These are phyloP conservation scores for Anacardium occidentale DNA, from an alignment of 345 rosid species.

Conservation along the genomic window DNA sequence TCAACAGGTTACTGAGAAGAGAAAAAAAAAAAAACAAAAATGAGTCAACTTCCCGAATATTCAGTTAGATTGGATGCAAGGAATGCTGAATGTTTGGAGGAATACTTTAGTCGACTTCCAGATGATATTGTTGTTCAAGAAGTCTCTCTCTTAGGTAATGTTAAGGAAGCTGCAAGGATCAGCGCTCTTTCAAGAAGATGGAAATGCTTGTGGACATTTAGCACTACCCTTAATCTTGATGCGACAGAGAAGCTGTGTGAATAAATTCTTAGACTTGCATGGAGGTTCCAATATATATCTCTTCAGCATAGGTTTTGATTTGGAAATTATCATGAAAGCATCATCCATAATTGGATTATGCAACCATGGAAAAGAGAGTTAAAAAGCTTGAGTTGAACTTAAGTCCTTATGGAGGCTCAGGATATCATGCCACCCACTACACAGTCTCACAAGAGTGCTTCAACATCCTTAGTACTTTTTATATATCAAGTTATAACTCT, in stretches of 20 bases:
- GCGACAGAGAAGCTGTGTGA: not conserved
- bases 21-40: not conserved
- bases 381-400: conserved; percentile 10
- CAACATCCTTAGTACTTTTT: not conserved
- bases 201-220: conserved; percentile 11
- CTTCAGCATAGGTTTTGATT: conserved; percentile 3
- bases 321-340: not conserved
- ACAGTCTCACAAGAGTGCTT: not conserved
- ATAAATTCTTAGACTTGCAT: not conserved
- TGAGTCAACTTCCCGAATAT: too few relatives aligned
- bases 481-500: not conserved
- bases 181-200: conserved; percentile 8
- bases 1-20: too few relatives aligned
- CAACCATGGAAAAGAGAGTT: not conserved
- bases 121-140: conserved; percentile 1
- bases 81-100: too few relatives aligned
- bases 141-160: not conserved
- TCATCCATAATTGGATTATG: not conserved
- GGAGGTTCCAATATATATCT: not conserved
- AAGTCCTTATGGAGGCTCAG: not conserved
- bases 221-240: not conserved
- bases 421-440: too few relatives aligned
- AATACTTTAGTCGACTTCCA: not conserved
- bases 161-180: conserved; percentile 9
- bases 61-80: too few relatives aligned